Evolutionary conservation across 2,329 filamentous ascomycete species (phyloP).

Genomic region (Venturia aucupariae): DNA sequence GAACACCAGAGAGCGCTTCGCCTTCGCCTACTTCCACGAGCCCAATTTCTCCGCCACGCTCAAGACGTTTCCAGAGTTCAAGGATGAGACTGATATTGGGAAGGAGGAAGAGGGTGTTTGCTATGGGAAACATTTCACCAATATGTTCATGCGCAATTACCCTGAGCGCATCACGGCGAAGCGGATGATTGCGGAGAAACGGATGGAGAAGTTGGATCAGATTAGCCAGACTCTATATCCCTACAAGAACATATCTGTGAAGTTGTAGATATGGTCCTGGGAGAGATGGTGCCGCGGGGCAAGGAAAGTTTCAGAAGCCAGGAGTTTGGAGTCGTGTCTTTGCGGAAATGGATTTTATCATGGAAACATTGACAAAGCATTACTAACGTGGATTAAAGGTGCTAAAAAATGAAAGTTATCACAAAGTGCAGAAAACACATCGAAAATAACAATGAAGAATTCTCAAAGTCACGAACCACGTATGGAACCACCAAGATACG

Average conservation of each 20-base stretch:
- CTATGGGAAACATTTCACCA: conserved; percentile 45
- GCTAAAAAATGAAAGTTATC: too few relatives aligned
- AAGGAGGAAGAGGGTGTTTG: conserved; percentile 32
- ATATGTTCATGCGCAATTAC: conserved; percentile 44
- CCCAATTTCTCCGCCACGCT: conserved; percentile 40
- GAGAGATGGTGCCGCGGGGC: not conserved
- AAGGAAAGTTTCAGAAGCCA: not conserved
- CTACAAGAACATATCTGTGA: not conserved
- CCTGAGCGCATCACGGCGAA: conserved; percentile 38
- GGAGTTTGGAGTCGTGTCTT: too few relatives aligned
- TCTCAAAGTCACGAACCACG: too few relatives aligned
- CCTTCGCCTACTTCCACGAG: conserved; percentile 45
- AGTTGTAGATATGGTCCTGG: not conserved
- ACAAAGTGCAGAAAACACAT: too few relatives aligned
- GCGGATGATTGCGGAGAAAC: conserved; percentile 18
- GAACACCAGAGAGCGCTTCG: conserved; percentile 39
- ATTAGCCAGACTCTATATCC: conserved; percentile 6
- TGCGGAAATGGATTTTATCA: too few relatives aligned
- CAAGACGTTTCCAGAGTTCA: conserved; percentile 34
- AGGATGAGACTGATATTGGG: not conserved
- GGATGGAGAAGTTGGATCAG: conserved; percentile 15
- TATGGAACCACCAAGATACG: too few relatives aligned
- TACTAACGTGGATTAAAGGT: too few relatives aligned
- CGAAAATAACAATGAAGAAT: too few relatives aligned
- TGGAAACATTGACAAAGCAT: too few relatives aligned